Base-by-base conservation (phyloP, 345 rosid genomes). In the Eucalyptus erythrocorys region DNA sequence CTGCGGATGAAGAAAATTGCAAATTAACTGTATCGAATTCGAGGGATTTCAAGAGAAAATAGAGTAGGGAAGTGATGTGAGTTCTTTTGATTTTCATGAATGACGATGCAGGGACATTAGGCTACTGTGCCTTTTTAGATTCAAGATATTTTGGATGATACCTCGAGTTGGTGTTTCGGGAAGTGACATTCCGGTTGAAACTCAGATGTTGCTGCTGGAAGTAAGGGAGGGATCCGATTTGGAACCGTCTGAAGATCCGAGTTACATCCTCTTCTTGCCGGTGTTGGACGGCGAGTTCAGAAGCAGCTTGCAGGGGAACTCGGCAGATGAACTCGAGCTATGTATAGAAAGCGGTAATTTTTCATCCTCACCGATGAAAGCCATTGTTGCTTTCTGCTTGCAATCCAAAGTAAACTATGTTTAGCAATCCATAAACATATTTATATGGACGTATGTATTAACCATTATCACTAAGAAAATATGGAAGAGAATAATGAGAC, bases 161-260 rank as follows among this genome's bases (percentile, higher is more conserved):
- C 94, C 95, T 7, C 91, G 96, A 88, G 87, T 91, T 15, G 96
- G 95, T 86, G 90, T 88, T 88, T 94, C 95, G 79, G 95, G 90
- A 86, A 92, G 93, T 50, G 95, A 93, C 90, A 87, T 94, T 87
- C 95, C 95, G 3, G 26, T 89, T 85, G 96, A 94, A 89, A 94
- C 96, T 85, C 96, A 93, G 94, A 94, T 94, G 95, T 90, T 94
- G 88, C 95, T 94, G 86, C 71, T 92, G 91, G 93, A 94, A 89
- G 90, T 85, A 37, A 87, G 32, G 22, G 51, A 89, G 80, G 91
- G 81, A 51, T 71, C 81, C 45, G 37, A 14, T 71, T 71, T 34
- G 79, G 66, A 88, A 55, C 45, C 82, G 71, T 57, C 68, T 21
- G 87, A 90, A 57, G 88, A 86, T 16, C 81, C 92, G 37, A 66